Conservation (phyloP, 2,329 filamentous ascomycete species). For the Coleophoma cylindrospora region DNA sequence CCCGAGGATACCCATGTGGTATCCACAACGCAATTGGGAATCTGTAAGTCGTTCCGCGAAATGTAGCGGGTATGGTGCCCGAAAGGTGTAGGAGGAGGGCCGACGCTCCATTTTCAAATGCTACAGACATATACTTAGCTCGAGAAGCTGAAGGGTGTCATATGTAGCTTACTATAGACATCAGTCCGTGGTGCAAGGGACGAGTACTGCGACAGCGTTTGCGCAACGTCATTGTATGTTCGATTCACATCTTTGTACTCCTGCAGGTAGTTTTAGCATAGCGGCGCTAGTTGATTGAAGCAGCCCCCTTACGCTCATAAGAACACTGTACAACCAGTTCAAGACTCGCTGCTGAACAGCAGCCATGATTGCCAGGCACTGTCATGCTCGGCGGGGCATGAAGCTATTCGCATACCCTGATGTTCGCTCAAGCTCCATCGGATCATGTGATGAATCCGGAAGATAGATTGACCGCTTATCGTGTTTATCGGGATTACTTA, state of each 20-base stretch:
- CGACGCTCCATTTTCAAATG: slow-evolving; percentile 82
- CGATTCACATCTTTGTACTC: slow-evolving; percentile 92
- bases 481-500: neutral
- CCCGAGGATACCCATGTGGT: slow-evolving; percentile 81
- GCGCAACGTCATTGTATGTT: slow-evolving; percentile 86
- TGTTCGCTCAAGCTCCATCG: slow-evolving; percentile 5
- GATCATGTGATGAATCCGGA: slow-evolving; percentile 9
- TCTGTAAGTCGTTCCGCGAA: slow-evolving; percentile 82
- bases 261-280: slow-evolving; percentile 39
- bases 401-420: slow-evolving; percentile 14
- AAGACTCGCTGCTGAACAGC: slow-evolving; percentile 84
- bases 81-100: slow-evolving; percentile 81
- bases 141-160: neutral
- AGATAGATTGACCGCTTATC: neutral
- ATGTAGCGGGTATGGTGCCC: slow-evolving; percentile 86
- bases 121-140: slow-evolving; percentile 39
- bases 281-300: neutral
- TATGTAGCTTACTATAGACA: slow-evolving; percentile 71
- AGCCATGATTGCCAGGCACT: slow-evolving; percentile 26
- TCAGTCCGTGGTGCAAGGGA: slow-evolving; percentile 83
- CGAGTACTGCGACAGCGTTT: slow-evolving; percentile 72
- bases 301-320: slow-evolving; percentile 60
- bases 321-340: slow-evolving; percentile 91
- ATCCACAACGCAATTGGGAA: slow-evolving; percentile 94
- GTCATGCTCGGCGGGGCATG: slow-evolving; percentile 10